Evolutionary conservation across 2,329 filamentous ascomycete species (phyloP).

Genomic region (Penicillium sp.): DNA sequence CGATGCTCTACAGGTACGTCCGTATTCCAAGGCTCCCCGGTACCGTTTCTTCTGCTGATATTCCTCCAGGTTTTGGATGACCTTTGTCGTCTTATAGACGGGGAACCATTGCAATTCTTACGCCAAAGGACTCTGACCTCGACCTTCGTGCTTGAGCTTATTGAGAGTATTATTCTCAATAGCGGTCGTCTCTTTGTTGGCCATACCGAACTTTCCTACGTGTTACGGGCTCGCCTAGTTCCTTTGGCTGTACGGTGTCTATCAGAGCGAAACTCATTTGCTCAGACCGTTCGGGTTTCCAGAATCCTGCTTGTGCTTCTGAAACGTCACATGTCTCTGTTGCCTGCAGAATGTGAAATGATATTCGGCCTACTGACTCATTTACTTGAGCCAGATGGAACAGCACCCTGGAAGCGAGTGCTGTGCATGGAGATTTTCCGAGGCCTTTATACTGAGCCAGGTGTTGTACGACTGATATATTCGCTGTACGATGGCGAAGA

Average conservation of each 20-base stretch:
- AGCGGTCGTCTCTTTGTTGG: constrained; percentile 75
- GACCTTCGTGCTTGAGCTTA: constrained; percentile 83
- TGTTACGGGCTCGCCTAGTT: constrained; percentile 74
- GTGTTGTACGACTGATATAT: constrained; percentile 75
- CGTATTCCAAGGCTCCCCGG: neutral
- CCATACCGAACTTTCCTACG: constrained; percentile 76
- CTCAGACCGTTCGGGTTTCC: constrained; percentile 75
- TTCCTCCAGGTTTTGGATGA: constrained; percentile 72
- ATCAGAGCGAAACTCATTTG: constrained; percentile 74
- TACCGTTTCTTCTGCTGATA: constrained; percentile 9
- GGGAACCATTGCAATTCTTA: constrained; percentile 77
- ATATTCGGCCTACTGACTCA: constrained; percentile 78
- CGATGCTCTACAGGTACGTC: constrained; percentile 72
- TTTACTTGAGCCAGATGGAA: constrained; percentile 78
- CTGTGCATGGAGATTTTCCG: constrained; percentile 89
- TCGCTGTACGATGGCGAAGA: constrained; percentile 71
- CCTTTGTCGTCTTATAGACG: constrained; percentile 81
- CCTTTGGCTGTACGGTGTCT: constrained; percentile 76
- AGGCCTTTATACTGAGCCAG: constrained; percentile 77
- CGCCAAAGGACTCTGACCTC: constrained; percentile 73
- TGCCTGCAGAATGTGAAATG: constrained; percentile 77
- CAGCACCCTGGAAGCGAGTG: constrained; percentile 78
- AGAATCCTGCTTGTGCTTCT: constrained; percentile 81
- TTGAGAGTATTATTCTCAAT: constrained; percentile 84
- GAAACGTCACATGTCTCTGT: constrained; percentile 69